Conservation (phyloP, 164 flowering plant species). For the Amborella trichopoda region DNA sequence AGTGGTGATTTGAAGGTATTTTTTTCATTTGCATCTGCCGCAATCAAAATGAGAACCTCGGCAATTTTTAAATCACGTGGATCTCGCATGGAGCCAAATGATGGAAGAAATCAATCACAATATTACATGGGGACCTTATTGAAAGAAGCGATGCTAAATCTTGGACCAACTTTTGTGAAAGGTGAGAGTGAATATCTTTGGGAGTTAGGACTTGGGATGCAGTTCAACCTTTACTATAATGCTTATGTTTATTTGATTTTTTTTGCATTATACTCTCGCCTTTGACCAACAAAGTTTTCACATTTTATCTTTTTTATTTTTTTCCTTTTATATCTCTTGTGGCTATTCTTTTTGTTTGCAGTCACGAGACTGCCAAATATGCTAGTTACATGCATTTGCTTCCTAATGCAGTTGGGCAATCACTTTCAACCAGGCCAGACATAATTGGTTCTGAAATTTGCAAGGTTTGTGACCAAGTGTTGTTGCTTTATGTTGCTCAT, state of each 20-base stretch:
- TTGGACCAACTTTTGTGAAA: conserved; percentile 97
- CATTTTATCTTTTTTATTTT: conserved; percentile 2
- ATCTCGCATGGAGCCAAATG: conserved; percentile 16
- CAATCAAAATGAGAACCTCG: conserved; percentile 47
- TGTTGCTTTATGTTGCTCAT: neutral
- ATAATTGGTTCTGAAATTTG: conserved; percentile 75
- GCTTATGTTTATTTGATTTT: neutral
- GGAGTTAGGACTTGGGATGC: too few species aligned
- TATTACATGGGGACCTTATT: conserved; percentile 59
- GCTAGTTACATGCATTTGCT: conserved; percentile 36
- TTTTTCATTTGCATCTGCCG: conserved; percentile 49
- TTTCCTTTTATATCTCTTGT: conserved; percentile 10
- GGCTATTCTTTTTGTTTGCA: conserved; percentile 18
- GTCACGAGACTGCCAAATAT: conserved; percentile 26
- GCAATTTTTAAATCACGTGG: conserved; percentile 20
- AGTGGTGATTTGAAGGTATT: conserved; percentile 44
- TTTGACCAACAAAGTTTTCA: too few species aligned
- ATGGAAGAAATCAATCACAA: conserved; percentile 19
- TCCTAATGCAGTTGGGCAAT: conserved; percentile 94
- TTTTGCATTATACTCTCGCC: too few species aligned
- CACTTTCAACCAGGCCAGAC: conserved; percentile 98
- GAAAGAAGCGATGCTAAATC: conserved; percentile 77
- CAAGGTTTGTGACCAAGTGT: neutral
- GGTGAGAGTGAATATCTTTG: conserved; percentile 23
- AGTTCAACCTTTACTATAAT: neutral